These are phyloP conservation scores for Escallonia rubra DNA, from an alignment of 129 eudicot species.

Conservation along the genomic window DNA sequence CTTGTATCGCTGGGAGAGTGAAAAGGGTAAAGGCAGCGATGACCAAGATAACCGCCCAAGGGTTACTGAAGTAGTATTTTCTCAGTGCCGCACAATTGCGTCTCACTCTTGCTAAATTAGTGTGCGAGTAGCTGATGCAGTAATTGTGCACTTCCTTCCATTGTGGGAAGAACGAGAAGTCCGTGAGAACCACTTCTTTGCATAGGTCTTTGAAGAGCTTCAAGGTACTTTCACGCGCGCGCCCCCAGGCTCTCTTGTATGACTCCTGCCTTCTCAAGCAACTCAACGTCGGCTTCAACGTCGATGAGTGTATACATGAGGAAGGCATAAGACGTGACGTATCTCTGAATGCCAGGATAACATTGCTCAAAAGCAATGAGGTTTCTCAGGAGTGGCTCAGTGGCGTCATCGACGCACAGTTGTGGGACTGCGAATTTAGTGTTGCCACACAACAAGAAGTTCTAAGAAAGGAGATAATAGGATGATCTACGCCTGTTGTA, in stretches of 20 bases:
- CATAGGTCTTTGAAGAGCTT: neutral
- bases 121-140: neutral
- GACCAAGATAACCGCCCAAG: neutral
- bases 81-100: neutral
- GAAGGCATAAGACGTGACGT: neutral
- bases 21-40: neutral
- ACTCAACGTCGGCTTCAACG: neutral
- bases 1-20: neutral
- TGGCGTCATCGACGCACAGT: neutral
- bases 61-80: neutral
- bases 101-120: neutral
- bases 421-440: neutral
- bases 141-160: neutral
- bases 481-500: neutral
- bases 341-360: neutral
- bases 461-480: neutral
- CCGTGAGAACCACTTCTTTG: neutral
- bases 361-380: slow-evolving; percentile 2
- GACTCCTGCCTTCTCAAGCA: neutral
- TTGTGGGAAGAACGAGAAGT: neutral
- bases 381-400: slow-evolving; percentile 1
- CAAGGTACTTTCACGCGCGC: neutral
- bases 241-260: neutral
- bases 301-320: neutral
- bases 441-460: neutral